Conservation (phyloP, 2,329 filamentous ascomycete species). For the Hypoxylon sp. region DNA sequence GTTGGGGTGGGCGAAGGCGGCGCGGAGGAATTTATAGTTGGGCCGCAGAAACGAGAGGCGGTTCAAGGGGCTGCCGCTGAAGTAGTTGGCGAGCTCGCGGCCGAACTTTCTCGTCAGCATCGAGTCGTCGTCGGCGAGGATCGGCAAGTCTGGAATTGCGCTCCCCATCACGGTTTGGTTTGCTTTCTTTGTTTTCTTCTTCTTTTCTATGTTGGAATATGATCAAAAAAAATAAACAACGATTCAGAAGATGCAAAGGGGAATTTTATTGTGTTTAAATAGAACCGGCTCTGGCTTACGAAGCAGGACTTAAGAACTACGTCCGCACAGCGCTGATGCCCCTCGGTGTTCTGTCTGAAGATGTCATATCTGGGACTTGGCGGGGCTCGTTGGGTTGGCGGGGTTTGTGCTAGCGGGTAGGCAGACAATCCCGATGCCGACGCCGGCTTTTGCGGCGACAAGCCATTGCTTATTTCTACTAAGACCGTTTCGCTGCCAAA, state of each 20-base stretch:
- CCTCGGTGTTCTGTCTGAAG: no score
- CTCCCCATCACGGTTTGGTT: slow-evolving; percentile 42
- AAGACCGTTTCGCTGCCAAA: no score
- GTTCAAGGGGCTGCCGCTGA: slow-evolving; percentile 79
- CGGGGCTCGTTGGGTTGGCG: no score
- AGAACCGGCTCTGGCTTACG: no score
- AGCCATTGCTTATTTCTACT: slow-evolving; percentile 17
- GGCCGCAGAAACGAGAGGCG: slow-evolving; percentile 79
- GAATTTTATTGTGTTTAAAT: background rate
- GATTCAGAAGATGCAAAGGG: no score
- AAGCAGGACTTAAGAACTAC: no score
- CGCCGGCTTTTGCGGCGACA: slow-evolving; percentile 21
- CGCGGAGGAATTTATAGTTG: slow-evolving; percentile 73
- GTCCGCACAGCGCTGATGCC: no score
- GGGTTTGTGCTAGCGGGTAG: slow-evolving; percentile 24
- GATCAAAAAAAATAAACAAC: no score
- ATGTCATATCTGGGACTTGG: no score
- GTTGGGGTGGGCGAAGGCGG: slow-evolving; percentile 70
- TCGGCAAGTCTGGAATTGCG: slow-evolving; percentile 53
- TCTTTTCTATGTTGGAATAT: no score
- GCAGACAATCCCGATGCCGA: slow-evolving; percentile 10
- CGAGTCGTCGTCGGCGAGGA: slow-evolving; percentile 59
- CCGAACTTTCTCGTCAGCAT: slow-evolving; percentile 82
- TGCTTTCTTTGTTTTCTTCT: background rate
- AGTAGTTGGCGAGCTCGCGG: slow-evolving; percentile 84